A percentile compares a stretch with the other conserved stretches of the same genome.
Conservation (phyloP, 148 eudicot species). For the Suaeda aralocaspica region DNA sequence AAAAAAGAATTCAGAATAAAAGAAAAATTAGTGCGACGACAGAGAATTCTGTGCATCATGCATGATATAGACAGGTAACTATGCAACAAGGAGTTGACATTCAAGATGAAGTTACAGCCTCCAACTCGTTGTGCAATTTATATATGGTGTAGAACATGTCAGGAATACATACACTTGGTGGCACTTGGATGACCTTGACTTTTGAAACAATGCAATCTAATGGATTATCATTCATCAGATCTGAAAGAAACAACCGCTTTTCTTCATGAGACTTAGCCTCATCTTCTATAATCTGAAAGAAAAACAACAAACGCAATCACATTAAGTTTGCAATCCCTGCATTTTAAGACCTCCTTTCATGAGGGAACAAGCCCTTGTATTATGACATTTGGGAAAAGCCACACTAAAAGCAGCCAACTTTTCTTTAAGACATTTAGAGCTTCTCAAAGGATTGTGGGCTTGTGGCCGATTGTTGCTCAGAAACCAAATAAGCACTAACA, state of each 20-base stretch:
- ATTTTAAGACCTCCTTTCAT: background rate
- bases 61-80: background rate
- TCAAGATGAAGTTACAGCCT: background rate
- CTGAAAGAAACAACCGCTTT: conserved; percentile 37
- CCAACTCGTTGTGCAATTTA: background rate
- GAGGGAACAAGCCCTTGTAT: background rate
- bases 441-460: background rate
- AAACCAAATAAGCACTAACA: background rate
- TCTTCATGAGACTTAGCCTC: conserved; percentile 32
- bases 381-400: background rate
- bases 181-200: conserved; percentile 31
- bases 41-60: background rate
- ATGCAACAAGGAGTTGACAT: background rate
- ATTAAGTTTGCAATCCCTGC: background rate
- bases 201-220: conserved; percentile 44
- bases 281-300: conserved; percentile 34
- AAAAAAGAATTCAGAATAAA: background rate
- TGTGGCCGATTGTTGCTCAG: background rate
- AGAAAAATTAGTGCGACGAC: background rate
- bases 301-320: conserved; percentile 1
- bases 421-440: background rate
- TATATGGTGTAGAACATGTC: background rate
- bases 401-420: too few species aligned
- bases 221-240: conserved; percentile 39
- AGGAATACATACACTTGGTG: conserved; percentile 31